phyloP scores from a whole-genome alignment of 257 asterid genomes.

The Jaltomata sinuosa region DNA sequence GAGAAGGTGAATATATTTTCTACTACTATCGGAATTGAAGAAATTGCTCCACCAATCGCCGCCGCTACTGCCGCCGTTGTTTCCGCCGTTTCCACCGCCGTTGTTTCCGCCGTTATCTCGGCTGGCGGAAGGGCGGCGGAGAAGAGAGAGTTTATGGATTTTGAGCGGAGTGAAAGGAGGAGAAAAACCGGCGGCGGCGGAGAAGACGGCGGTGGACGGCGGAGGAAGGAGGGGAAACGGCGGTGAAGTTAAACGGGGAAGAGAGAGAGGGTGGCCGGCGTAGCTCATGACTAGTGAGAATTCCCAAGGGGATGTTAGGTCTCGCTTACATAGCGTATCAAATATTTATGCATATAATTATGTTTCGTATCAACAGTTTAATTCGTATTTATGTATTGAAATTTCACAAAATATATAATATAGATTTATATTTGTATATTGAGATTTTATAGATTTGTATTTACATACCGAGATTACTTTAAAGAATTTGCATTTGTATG shows the following conservation, averaged over 20 bases:
- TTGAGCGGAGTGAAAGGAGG: constrained; percentile 9
- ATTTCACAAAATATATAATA: no score
- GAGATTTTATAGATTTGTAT: no score
- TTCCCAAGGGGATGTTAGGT: background rate
- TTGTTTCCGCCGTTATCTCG: background rate
- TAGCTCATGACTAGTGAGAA: constrained; percentile 29
- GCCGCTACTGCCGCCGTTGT: constrained; percentile 24
- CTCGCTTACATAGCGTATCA: no score
- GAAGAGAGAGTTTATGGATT: constrained; percentile 17
- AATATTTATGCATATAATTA: no score
- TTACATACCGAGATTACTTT: no score
- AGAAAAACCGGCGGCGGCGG: constrained; percentile 4
- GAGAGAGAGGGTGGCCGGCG: constrained; percentile 27
- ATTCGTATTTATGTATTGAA: no score
- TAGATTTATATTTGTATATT: no score
- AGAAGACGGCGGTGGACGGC: constrained; percentile 8
- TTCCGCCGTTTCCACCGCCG: constrained; percentile 3
- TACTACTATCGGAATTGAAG: constrained; percentile 28
- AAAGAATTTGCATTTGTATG: no score
- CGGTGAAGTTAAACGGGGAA: constrained; percentile 1
- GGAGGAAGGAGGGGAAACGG: constrained; percentile 13
- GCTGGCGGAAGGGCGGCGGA: background rate
- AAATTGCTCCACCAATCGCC: constrained; percentile 24
- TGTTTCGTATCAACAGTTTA: no score
- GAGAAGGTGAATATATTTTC: constrained; percentile 18